Conservation (phyloP, 2,329 filamentous ascomycete species). For the Fusarium domesticum region DNA sequence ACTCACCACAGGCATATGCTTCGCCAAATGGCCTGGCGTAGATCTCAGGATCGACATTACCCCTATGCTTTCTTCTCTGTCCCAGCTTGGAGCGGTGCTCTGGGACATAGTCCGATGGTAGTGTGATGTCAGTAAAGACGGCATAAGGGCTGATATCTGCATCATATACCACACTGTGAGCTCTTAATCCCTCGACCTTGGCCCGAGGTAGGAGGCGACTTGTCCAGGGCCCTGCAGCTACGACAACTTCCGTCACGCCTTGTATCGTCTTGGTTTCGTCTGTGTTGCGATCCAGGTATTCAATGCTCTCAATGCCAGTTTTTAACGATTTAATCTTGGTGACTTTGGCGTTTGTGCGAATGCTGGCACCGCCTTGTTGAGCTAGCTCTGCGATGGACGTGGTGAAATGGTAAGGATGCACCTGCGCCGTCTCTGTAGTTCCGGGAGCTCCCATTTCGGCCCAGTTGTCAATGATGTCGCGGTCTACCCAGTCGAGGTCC, state of each 20-base stretch:
- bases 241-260: slow-evolving; percentile 52
- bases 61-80: slow-evolving; percentile 53
- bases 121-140: slow-evolving; percentile 80
- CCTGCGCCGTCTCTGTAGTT: slow-evolving; percentile 79
- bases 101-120: slow-evolving; percentile 63
- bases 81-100: slow-evolving; percentile 46
- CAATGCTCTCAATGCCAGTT: slow-evolving; percentile 58
- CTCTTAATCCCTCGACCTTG: slow-evolving; percentile 57
- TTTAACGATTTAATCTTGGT: slow-evolving; percentile 59
- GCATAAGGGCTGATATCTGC: slow-evolving; percentile 68
- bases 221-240: slow-evolving; percentile 63
- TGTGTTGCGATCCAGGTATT: slow-evolving; percentile 51
- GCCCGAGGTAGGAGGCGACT: slow-evolving; percentile 54
- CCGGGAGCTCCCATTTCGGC: slow-evolving; percentile 73
- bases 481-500: slow-evolving; percentile 82
- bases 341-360: slow-evolving; percentile 65
- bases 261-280: slow-evolving; percentile 36
- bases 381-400: slow-evolving; percentile 78
- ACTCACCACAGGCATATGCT: slow-evolving; percentile 82
- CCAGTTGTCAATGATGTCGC: slow-evolving; percentile 65
- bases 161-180: slow-evolving; percentile 64
- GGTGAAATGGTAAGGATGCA: slow-evolving; percentile 90
- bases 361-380: slow-evolving; percentile 62
- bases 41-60: slow-evolving; percentile 81
- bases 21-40: slow-evolving; percentile 87